Base-by-base conservation (phyloP, 768 basidiomycete genomes). In the Suillus weaverae region DNA sequence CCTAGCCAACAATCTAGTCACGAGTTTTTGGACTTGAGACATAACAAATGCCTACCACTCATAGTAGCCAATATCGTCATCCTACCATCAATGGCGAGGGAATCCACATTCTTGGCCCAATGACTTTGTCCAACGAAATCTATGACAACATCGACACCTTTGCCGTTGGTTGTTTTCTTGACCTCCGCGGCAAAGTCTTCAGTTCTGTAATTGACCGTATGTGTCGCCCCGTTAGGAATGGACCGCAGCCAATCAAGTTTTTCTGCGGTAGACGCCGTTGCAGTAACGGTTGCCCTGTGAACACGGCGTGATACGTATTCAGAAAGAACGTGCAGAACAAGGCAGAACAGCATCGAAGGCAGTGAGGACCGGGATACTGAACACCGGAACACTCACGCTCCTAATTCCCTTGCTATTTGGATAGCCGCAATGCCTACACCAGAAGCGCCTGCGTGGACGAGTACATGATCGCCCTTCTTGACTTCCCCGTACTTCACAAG, bases 371-470 rank as follows among this genome's bases (percentile, higher is more conserved):
- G 57, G 38, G 22, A 22, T 5, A 11, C 53, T 54, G 53, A 7
- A 33, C 2, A 54, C 53, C 20, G 56, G 60, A 18, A 6, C 10
- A 83, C 90, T 80, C 71, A 93, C 91, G 91, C 91, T 64, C 86
- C 86, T 66, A 83, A 85, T 53, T 83, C 72, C 32, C 92, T 86
- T 22, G 95, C 93, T 22, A 97, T 78, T 76, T 98, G 96, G 57
- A 91, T 92, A 16, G 93, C 92, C 3, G 95, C 89, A 18, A 96
- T 74, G 1, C 95, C 95, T 5, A 97, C 94, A 35, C 95, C 94
- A 14, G 92, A 94, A 4, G 94, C 94, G 8, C 89, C 96, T 22
- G 95, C 94, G 72, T 98, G 97, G 14, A 98, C 83, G 18, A 99
- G 83, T 11, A 94, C 92, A 70, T 90, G 78, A 55, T 94, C 89